Evolutionary conservation across 2,329 filamentous ascomycete genomes (phyloP), one percentile per base, ranked within the genome.

Genomic region (Cytospora chrysosperma): DNA sequence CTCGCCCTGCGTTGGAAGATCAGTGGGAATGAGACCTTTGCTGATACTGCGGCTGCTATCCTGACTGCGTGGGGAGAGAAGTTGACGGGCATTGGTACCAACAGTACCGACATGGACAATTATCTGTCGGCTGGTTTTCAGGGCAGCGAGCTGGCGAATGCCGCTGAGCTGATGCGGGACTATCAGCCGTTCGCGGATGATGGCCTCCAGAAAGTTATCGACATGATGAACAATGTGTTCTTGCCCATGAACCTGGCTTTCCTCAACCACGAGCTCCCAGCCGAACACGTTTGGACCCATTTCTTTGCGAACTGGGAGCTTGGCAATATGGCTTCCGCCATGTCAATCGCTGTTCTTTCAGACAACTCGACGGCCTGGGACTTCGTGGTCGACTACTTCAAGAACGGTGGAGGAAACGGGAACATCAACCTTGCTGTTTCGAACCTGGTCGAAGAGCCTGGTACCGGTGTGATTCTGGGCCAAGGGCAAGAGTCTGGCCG

Each of bases 271-370:
- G 76, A 78, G 34, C 50, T 61, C 21, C 19, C 24, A 21, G 50
- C 64, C 50, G 73, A 68, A 12, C 70, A 73, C 2, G 67, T 63
- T 1, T 65, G 67, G 21, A 69, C 75, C 51, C 74, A 77, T 57
- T 80, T 77, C 67, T 77, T 70, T 66, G 75, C 77, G 1, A 79
- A 79, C 60, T 81, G 79, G 79, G 79, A 81, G 61, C 68, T 79
- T 5, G 77, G 74, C 67, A 80, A 80, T 47, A 71, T 81, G 30
- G 75, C 76, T 3, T 73, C 75, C 17, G 56, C 56, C 1, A 69
- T 77, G 30, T 74, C 78, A 0, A 78, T 80, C 62, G 78, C 78
- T 0, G 73, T 81, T 1, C 71, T 78, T 9, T 72, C 73, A 1
- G 78, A 81, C 40, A 79, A 81, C 58, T 50, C 64, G 30, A 79